Evolutionary conservation across 2,329 filamentous ascomycete genomes (phyloP).

Genomic region (Seiridium unicorne): DNA sequence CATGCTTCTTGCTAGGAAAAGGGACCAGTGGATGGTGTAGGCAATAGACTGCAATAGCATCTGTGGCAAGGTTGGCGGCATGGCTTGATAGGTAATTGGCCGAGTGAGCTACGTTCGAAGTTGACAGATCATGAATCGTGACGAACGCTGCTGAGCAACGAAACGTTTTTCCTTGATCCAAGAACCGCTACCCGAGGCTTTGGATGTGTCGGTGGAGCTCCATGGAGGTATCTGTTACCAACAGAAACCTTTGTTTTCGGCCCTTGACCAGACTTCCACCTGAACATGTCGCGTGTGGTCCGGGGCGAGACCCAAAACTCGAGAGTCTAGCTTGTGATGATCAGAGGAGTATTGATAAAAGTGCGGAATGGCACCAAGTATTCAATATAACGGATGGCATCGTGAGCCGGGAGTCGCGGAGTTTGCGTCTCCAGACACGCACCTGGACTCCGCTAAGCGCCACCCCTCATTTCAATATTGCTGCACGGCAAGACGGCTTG

Average conservation of each 20-base stretch:
- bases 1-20: neutral
- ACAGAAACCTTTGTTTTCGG: constrained; percentile 4
- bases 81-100: neutral
- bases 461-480: neutral
- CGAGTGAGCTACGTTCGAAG: neutral
- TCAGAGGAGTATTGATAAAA: neutral
- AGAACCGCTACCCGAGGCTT: neutral
- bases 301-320: neutral
- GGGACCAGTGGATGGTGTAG: neutral
- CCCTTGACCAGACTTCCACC: neutral
- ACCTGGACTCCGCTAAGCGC: neutral
- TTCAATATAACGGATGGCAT: neutral
- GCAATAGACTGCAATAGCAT: neutral
- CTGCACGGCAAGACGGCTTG: constrained; percentile 2
- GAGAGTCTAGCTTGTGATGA: neutral
- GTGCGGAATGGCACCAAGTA: neutral
- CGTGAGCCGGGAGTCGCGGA: neutral
- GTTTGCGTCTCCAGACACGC: neutral
- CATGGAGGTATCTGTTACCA: neutral
- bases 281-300: neutral
- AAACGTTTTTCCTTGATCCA: neutral
- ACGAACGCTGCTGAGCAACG: neutral
- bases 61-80: neutral
- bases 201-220: neutral
- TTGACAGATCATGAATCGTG: neutral